Base-by-base conservation (phyloP, 2,329 filamentous ascomycete genomes). In the Penicillium freii region DNA sequence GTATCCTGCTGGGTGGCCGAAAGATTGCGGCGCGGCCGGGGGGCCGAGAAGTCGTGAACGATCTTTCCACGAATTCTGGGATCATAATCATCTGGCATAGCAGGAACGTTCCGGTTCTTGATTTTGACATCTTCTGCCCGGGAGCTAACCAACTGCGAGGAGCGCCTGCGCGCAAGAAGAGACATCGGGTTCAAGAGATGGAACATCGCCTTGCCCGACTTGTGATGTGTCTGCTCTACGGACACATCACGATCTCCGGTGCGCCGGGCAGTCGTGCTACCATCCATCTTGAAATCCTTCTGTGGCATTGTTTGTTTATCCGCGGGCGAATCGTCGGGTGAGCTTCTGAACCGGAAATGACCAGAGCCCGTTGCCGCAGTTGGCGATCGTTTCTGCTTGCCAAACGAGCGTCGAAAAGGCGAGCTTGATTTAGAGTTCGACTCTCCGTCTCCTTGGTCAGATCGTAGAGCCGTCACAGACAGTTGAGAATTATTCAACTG, bases 21-120 rank as follows among this genome's bases (percentile, higher is more conserved):
- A 13, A 74, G 54, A 60, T 75, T 73, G 9, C 72, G 69, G 53
- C 80, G 78, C 42, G 78, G 74, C 51, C 84, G 77, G 6, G 85
- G 85, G 4, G 81, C 83, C 48, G 84, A 86, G 69, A 87, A 88
- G 65, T 88, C 85, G 72, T 88, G 85, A 1, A 87, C 79, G 23
- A 84, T 80, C 48, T 82, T 85, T 19, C 85, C 85, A 51, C 83
- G 80, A 57, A 87, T 87, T 52, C 84, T 78, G 13, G 84, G 84
- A 63, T 87, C 84, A 65, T 85, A 87, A 64, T 86, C 82, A 57
- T 84, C 84, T 2, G 83, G 83, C 52, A 84, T 77, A 2, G 81
- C 78, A 51, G 79, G 76, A 19, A 82, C 73, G 50, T 76, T 81
- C 39, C 76, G 77, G 29, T 79, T 77, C 21, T 77, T 79, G 33